Conservation (phyloP, 2,329 filamentous ascomycete species). For the Venturia effusa region DNA sequence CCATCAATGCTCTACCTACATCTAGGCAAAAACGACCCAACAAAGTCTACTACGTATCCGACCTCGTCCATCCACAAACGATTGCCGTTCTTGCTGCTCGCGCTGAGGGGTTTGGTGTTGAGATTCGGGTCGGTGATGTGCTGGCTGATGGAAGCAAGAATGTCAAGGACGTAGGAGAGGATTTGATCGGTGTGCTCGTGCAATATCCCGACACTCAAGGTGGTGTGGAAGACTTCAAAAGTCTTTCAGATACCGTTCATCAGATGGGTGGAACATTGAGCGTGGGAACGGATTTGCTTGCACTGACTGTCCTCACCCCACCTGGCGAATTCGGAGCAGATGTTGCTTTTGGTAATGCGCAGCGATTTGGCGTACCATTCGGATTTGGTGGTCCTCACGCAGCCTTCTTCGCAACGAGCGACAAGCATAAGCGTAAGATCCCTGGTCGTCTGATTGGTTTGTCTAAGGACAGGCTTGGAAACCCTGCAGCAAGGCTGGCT, state of each 20-base stretch:
- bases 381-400: slow-evolving; percentile 93
- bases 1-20: slow-evolving; percentile 61
- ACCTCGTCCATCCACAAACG: slow-evolving; percentile 75
- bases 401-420: slow-evolving; percentile 85
- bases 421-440: slow-evolving; percentile 90
- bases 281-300: slow-evolving; percentile 80
- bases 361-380: slow-evolving; percentile 84
- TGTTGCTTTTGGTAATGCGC: slow-evolving; percentile 86
- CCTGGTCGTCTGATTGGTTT: slow-evolving; percentile 83
- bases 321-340: slow-evolving; percentile 93
- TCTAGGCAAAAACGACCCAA: slow-evolving; percentile 61
- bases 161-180: slow-evolving; percentile 65
- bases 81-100: slow-evolving; percentile 73
- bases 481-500: slow-evolving; percentile 70
- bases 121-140: slow-evolving; percentile 62
- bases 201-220: slow-evolving; percentile 91
- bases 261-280: slow-evolving; percentile 68
- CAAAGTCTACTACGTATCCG: slow-evolving; percentile 77
- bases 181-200: slow-evolving; percentile 80
- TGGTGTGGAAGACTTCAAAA: slow-evolving; percentile 63
- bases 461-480: slow-evolving; percentile 79
- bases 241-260: slow-evolving; percentile 67
- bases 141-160: slow-evolving; percentile 51
- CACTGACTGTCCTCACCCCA: slow-evolving; percentile 75
- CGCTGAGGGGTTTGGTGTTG: slow-evolving; percentile 84